These are phyloP conservation scores for Suillus brevipes DNA, from an alignment of 768 basidiomycete genomes.

Conservation along the genomic window DNA sequence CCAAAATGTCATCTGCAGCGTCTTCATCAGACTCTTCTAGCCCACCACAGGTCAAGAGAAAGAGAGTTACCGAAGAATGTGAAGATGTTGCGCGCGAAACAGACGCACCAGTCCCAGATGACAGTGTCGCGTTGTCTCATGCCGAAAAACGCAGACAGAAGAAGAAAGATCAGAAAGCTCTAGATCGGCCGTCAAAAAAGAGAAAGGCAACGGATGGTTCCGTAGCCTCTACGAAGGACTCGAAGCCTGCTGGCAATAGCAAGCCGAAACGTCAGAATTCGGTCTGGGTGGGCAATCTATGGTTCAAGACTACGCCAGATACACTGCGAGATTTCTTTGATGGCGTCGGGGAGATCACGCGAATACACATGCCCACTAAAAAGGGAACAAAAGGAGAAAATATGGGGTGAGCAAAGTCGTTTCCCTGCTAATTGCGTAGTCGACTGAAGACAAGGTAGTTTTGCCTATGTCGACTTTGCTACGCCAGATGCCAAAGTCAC, in stretches of 20 bases:
- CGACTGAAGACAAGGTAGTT: conserved; percentile 48
- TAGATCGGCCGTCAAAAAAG: conserved; percentile 41
- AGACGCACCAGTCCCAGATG: conserved; percentile 16
- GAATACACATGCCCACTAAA: conserved; percentile 87
- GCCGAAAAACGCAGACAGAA: conserved; percentile 69
- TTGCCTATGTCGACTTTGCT: conserved; percentile 95
- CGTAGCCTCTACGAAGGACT: conserved; percentile 1
- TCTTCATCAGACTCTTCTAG: conserved; percentile 35
- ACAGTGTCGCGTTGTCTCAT: conserved; percentile 67
- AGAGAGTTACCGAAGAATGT: conserved; percentile 18
- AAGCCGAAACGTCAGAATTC: conserved; percentile 72
- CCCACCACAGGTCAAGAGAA: conserved; percentile 30
- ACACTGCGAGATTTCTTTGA: conserved; percentile 72
- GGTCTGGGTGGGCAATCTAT: conserved; percentile 94
- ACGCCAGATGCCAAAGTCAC: conserved; percentile 68
- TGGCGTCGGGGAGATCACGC: conserved; percentile 69
- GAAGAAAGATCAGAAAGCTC: conserved; percentile 36
- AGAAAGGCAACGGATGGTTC: conserved; percentile 41
- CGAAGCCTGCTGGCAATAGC: conserved; percentile 19
- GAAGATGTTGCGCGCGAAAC: conserved; percentile 19
- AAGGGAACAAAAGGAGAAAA: conserved; percentile 63
- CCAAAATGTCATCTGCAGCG: conserved; percentile 19
- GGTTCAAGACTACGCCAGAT: conserved; percentile 83
- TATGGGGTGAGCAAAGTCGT: conserved; percentile 61
- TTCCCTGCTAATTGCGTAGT: background rate